Conservation (phyloP, 768 basidiomycete species). For the Hygrocybe punicea region DNA sequence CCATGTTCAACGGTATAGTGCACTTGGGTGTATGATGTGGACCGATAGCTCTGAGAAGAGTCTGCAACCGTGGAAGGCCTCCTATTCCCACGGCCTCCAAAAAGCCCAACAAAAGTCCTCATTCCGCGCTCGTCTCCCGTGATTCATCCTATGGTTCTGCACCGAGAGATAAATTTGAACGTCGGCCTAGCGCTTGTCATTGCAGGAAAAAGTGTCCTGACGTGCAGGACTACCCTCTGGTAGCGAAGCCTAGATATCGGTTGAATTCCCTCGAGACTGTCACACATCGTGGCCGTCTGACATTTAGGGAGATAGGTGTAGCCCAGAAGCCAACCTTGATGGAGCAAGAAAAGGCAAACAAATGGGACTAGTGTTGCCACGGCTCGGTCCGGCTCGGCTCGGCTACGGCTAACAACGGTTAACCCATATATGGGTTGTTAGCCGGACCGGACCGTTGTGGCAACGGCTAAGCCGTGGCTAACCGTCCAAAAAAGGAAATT, state of each 20-base stretch:
- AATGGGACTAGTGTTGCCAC: too few relatives aligned
- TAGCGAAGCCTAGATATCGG: too few relatives aligned
- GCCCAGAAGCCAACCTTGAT: constrained; percentile 42
- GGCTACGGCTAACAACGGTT: too few relatives aligned
- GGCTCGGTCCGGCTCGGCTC: too few relatives aligned
- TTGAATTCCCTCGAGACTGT: neutral
- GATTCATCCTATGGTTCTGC: neutral
- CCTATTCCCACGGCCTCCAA: constrained; percentile 5
- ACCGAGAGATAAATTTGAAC: neutral
- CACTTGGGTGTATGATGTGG: constrained; percentile 57
- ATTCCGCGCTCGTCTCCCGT: neutral
- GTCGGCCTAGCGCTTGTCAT: too few relatives aligned
- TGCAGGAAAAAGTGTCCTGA: neutral
- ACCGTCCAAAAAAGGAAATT: too few relatives aligned
- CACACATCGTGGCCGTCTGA: neutral
- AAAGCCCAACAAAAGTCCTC: constrained; percentile 2
- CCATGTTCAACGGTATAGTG: constrained; percentile 39
- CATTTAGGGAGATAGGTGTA: constrained; percentile 33
- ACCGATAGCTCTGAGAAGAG: constrained; percentile 32
- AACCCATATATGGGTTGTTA: too few relatives aligned
- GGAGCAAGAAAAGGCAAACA: constrained; percentile 67
- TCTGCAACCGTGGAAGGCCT: constrained; percentile 26
- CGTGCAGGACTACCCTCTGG: neutral
- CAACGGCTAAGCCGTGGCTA: too few relatives aligned
- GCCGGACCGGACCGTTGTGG: too few relatives aligned